These are phyloP conservation scores for Penstemon newberryi DNA, from an alignment of 257 asterid species.

Conservation along the genomic window DNA sequence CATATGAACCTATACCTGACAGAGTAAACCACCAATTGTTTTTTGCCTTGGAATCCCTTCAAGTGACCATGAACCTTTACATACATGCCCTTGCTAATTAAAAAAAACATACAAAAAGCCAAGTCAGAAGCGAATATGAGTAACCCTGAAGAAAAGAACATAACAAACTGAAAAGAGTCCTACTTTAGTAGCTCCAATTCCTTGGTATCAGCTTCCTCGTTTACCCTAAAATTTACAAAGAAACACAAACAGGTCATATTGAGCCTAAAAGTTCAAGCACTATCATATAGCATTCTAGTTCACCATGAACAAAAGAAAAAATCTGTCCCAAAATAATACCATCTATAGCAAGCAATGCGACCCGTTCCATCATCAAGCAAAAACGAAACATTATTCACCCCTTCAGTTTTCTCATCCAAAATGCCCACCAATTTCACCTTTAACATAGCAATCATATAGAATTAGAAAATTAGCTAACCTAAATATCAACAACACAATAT, in stretches of 20 bases:
- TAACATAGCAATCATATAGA: slow-evolving; percentile 12
- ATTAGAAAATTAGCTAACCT: neutral
- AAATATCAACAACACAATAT: neutral
- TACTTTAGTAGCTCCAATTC: slow-evolving; percentile 75
- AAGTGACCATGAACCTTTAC: slow-evolving; percentile 85
- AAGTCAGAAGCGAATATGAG: slow-evolving; percentile 22
- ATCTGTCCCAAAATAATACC: slow-evolving; percentile 40
- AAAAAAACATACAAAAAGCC: slow-evolving; percentile 16
- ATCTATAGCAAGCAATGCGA: slow-evolving; percentile 66
- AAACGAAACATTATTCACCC: slow-evolving; percentile 68
- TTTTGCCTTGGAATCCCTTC: slow-evolving; percentile 88
- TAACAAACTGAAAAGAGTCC: slow-evolving; percentile 30
- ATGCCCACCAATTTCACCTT: slow-evolving; percentile 85
- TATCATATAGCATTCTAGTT: neutral
- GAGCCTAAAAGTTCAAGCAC: neutral
- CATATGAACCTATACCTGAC: slow-evolving; percentile 52
- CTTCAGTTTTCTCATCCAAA: slow-evolving; percentile 54
- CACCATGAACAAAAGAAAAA: neutral
- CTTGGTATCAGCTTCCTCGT: slow-evolving; percentile 61
- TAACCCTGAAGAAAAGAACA: slow-evolving; percentile 11
- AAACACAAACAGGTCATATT: slow-evolving; percentile 6
- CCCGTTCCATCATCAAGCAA: slow-evolving; percentile 93
- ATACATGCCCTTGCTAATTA: slow-evolving; percentile 73
- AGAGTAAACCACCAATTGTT: slow-evolving; percentile 67
- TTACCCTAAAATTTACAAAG: slow-evolving; percentile 50